Evolutionary conservation across 352 stramenopile genomes (phyloP), one percentile per base, ranked within the genome.

Genomic region (Hyaloperonospora arabidopsidis): DNA sequence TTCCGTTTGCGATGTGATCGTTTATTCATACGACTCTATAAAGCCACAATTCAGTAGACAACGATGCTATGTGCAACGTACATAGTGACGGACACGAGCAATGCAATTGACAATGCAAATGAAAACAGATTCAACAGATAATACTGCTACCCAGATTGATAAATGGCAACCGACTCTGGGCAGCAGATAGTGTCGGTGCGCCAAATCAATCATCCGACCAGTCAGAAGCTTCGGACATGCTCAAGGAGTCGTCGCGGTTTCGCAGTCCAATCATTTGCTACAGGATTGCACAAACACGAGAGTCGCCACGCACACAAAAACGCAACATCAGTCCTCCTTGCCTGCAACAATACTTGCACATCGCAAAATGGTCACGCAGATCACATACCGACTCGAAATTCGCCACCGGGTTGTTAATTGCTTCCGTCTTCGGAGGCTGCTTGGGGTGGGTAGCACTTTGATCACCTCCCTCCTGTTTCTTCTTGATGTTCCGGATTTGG

Each of bases 251-350:
- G 25, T 70, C 63, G 18, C 80, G 78, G 50, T 86, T 68, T n/a
- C 82, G 81, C 15, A 94, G 49, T 22, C 84, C 84, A 35, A 85
- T 59, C 65, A 94, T 92, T 88, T 91, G 79, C 84, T 94, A 55
- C 52, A 70, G 32, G 39, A 65, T 23, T 23, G 32, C n/a, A 52
- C 13, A 52, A 48, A 52, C 23, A 44, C 29, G 11, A 13, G 8
- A 47, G 6, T 41, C 25, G 25, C 25, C 19, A 49, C 2, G 21
- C 10, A 38, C 44, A 21, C 3, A 49, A 12, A 22, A 48, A 35
- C 28, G 32, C 53, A n/a, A 61, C 25, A 45, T 32, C 45, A 51
- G 28, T 51, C 8, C 54, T 32, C n/a, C n/a, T 17, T 32, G n/a
- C 17, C 15, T 15, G 46, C 29, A 45, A 38, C 15, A 51, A 43